Evolutionary conservation across 2,329 filamentous ascomycete species (phyloP).

Genomic region (Pseudogymnoascus sp.): DNA sequence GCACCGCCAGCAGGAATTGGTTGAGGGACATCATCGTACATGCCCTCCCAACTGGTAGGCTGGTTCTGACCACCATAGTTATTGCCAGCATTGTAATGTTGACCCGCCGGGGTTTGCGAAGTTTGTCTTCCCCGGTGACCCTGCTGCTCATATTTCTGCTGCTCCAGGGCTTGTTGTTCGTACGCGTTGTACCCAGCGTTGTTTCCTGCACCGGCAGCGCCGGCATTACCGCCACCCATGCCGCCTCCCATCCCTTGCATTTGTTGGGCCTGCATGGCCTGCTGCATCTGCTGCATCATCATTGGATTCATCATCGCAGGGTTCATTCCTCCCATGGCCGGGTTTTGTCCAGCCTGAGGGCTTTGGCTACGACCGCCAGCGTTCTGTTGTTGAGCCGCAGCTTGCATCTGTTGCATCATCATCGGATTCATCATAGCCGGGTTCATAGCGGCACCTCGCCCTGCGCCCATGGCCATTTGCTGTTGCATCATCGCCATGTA

Average conservation of each 20-base stretch:
- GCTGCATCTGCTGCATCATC: slow-evolving; percentile 35
- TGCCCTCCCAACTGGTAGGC: slow-evolving; percentile 90
- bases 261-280: slow-evolving; percentile 15
- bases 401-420: slow-evolving; percentile 65
- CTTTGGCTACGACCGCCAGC: slow-evolving; percentile 25
- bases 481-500: slow-evolving; percentile 95
- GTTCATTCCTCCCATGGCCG: slow-evolving; percentile 29
- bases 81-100: slow-evolving; percentile 21
- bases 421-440: slow-evolving; percentile 59
- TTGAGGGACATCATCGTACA: slow-evolving; percentile 94
- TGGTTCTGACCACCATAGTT: slow-evolving; percentile 25
- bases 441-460: slow-evolving; percentile 56
- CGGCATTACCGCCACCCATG: slow-evolving; percentile 25
- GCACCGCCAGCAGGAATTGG: slow-evolving; percentile 52
- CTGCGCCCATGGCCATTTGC: slow-evolving; percentile 66
- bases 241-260: slow-evolving; percentile 36
- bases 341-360: slow-evolving; percentile 18
- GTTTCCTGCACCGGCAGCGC: slow-evolving; percentile 25
- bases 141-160: slow-evolving; percentile 69
- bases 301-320: slow-evolving; percentile 49
- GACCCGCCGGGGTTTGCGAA: slow-evolving; percentile 30
- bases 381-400: slow-evolving; percentile 41
- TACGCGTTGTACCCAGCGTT: slow-evolving; percentile 46
- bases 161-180: slow-evolving; percentile 67
- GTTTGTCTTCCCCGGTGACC: slow-evolving; percentile 41